These are phyloP conservation scores for Adansonia grandidieri DNA, from an alignment of 441 rosid genomes.

Conservation along the genomic window DNA sequence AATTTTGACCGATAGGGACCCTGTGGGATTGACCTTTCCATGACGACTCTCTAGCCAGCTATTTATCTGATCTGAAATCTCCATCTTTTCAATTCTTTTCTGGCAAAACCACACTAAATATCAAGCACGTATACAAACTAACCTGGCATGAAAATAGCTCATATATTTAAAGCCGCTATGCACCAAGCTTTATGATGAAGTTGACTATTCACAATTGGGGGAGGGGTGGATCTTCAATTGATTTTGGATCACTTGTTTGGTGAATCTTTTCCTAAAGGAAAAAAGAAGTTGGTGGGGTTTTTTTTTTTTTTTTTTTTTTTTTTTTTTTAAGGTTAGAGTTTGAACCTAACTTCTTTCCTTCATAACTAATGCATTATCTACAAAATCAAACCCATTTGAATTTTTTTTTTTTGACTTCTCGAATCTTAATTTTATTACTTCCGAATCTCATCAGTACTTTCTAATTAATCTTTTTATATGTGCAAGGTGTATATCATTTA, in stretches of 20 bases:
- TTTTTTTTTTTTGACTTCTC: background rate
- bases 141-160: conserved; percentile 16
- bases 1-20: background rate
- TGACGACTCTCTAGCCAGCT: background rate
- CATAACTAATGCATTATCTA: background rate
- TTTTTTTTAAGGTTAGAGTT: too few relatives aligned
- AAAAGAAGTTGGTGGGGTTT: background rate
- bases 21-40: background rate
- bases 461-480: background rate
- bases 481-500: background rate
- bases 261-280: background rate
- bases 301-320: background rate
- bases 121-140: background rate
- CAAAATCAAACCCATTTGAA: background rate
- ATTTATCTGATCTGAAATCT: background rate
- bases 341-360: background rate
- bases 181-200: background rate
- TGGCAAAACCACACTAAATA: background rate
- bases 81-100: background rate
- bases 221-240: background rate
- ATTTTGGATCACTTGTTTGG: background rate
- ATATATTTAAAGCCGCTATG: background rate
- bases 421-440: too few relatives aligned
- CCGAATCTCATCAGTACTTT: background rate
- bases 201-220: background rate